Conservation (phyloP, 108 stramenopile genomes). For the Pseudonitzschia pungens region DNA sequence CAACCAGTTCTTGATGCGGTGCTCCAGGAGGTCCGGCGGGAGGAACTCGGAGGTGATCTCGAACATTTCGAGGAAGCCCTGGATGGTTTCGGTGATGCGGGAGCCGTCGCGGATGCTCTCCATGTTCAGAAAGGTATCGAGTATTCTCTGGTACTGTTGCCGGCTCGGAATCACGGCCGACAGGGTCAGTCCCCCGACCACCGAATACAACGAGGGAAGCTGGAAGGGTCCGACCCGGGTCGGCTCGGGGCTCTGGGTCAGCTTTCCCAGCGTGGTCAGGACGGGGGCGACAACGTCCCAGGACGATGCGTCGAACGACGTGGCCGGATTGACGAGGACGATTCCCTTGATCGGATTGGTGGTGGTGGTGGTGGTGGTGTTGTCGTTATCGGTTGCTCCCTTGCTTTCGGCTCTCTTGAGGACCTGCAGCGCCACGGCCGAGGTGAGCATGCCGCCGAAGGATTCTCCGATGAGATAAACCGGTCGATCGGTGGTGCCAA, state of each 20-base stretch:
- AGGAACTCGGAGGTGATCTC: slow-evolving; percentile 55
- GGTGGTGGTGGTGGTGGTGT: too few relatives aligned
- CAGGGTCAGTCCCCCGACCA: slow-evolving; percentile 59
- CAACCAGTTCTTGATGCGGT: slow-evolving; percentile 77
- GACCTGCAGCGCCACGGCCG: slow-evolving; percentile 65
- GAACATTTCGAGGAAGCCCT: slow-evolving; percentile 44
- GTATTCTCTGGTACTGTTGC: slow-evolving; percentile 51
- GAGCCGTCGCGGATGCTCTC: slow-evolving; percentile 17
- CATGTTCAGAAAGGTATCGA: slow-evolving; percentile 45
- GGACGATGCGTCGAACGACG: slow-evolving; percentile 75
- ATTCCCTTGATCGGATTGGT: slow-evolving; percentile 53
- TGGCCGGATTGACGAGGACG: slow-evolving; percentile 89
- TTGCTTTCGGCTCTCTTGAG: slow-evolving; percentile 26
- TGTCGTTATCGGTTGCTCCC: background rate
- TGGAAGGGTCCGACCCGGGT: slow-evolving; percentile 17
- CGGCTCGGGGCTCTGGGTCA: slow-evolving; percentile 32
- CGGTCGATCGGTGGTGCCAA: slow-evolving; percentile 35
- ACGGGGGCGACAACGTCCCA: slow-evolving; percentile 74
- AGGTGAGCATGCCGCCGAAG: slow-evolving; percentile 83
- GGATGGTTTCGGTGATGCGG: slow-evolving; percentile 29
- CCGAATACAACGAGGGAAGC: slow-evolving; percentile 68
- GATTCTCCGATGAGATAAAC: slow-evolving; percentile 83
- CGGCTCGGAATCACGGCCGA: slow-evolving; percentile 56
- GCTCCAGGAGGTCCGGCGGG: slow-evolving; percentile 58
- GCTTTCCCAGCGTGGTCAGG: slow-evolving; percentile 41